Evolutionary conservation across 441 rosid genomes (phyloP), one percentile per base, ranked within the genome.

Genomic region (Oxalis stricta): DNA sequence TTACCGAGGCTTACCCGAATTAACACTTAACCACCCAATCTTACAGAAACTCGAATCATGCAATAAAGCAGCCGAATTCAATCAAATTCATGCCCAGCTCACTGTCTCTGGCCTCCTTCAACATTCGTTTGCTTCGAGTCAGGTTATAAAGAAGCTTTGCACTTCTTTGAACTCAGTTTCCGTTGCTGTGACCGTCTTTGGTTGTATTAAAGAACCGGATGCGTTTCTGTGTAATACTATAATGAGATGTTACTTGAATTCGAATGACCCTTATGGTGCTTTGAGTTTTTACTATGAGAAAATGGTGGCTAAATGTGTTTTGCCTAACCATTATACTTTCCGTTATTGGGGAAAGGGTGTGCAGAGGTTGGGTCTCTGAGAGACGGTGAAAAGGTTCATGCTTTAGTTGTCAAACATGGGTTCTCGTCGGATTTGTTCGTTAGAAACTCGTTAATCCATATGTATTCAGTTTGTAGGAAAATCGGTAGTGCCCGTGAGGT

Each of bases 181-280:
- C 38, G 61, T 33, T 28, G 77, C 73, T 30, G 67, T 64, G 41
- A 44, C 37, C 10, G 58, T 71, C 20, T 73, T 65, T 26, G 59
- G 61, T 55, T 41, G 53, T 15, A 12, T 73, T 20, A 40, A 63
- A 47, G 68, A 73, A 26, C 76, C 77, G 10, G 78, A 73, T 43
- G 76, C 84, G 33, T 82, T 82, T 55, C 40, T 71, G 54, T 71
- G 82, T 42, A 78, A 82, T 53, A 64, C 72, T 2, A 53, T 82
- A 21, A 55, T 73, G 56, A 73, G 60, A 35, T 44, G 71, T 22
- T 63, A 59, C 35, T 36, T 72, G 50, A 46, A 44, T 11, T 45
- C 13, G 15, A 56, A 51, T 16, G 63, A 70, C 40, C 67, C 70
- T 0, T 49, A 44, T 30, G 54, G 55, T 44, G 82, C 76, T 44